These are phyloP conservation scores for Diaporthe helianthi DNA, from an alignment of 2,329 filamentous ascomycete species.

Conservation along the genomic window DNA sequence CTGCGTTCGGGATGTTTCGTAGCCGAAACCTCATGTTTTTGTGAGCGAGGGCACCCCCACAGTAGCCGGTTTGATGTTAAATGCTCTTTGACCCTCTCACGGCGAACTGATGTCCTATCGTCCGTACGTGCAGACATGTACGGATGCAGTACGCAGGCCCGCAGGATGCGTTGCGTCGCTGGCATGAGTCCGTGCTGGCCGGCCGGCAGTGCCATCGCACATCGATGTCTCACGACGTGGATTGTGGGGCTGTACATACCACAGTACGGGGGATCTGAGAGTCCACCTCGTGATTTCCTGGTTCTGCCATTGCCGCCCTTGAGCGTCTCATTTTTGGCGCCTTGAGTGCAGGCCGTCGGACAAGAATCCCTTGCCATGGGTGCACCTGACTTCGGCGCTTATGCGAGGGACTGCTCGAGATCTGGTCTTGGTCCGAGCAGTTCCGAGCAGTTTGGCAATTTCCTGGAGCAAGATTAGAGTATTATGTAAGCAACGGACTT, in stretches of 20 bases:
- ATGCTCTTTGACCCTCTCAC: conserved; percentile 5
- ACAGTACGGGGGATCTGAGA: conserved; percentile 25
- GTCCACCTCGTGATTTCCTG: conserved; percentile 2
- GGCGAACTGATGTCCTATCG: conserved; percentile 13
- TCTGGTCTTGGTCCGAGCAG: not conserved
- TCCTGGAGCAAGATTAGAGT: too few relatives aligned
- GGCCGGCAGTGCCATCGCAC: conserved; percentile 19
- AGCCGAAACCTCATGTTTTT: conserved; percentile 23
- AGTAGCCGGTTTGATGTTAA: conserved; percentile 22
- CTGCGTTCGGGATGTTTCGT: conserved; percentile 19
- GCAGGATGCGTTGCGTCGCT: not conserved
- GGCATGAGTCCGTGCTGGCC: conserved; percentile 17
- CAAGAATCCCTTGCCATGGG: conserved; percentile 8
- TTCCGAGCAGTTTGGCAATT: too few relatives aligned
- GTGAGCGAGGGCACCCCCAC: not conserved
- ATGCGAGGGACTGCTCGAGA: conserved; percentile 1
- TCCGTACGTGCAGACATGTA: not conserved
- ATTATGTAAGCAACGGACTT: too few relatives aligned
- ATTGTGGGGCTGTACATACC: not conserved
- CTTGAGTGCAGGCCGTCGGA: not conserved
- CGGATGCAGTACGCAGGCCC: not conserved
- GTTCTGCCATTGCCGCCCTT: not conserved
- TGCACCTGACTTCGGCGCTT: conserved; percentile 28
- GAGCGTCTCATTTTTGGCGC: conserved; percentile 16
- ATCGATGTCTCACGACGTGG: conserved; percentile 23